A percentile compares a stretch with the other conserved stretches of the same genome.
phyloP scores from a whole-genome alignment of 2,329 filamentous ascomycete species.

The Rosellinia necatrix region DNA sequence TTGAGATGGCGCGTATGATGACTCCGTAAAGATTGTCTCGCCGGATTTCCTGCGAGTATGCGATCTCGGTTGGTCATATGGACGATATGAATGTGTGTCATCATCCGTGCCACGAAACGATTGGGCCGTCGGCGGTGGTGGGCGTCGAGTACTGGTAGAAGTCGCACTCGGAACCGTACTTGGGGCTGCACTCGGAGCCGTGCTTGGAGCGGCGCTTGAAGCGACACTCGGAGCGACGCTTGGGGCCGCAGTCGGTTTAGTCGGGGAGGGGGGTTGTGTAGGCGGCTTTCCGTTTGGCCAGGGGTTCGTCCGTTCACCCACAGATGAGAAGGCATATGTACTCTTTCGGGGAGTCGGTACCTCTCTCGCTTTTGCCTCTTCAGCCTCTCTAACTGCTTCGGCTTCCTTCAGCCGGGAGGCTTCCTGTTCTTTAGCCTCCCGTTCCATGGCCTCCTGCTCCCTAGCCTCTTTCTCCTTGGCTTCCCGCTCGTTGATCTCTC shows the following conservation, averaged over 20 bases:
- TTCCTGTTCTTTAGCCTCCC: conserved; percentile 24
- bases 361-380: conserved; percentile 34
- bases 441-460: conserved; percentile 13
- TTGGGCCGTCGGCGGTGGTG: conserved; percentile 51
- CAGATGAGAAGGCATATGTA: conserved; percentile 66
- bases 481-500: conserved; percentile 22
- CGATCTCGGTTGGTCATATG: conserved; percentile 72
- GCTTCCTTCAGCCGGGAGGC: conserved; percentile 18
- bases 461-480: conserved; percentile 45
- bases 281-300: conserved; percentile 68
- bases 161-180: conserved; percentile 21
- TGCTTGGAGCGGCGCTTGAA: conserved; percentile 3
- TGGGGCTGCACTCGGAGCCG: neutral
- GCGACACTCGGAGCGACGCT: conserved; percentile 25
- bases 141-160: conserved; percentile 33
- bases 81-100: conserved; percentile 73
- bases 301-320: conserved; percentile 71
- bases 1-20: conserved; percentile 83
- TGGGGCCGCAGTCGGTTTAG: conserved; percentile 32
- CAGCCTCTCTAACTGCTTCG: conserved; percentile 29
- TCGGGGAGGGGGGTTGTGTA: conserved; percentile 41
- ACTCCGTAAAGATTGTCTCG: conserved; percentile 77
- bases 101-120: conserved; percentile 66
- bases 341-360: conserved; percentile 49
- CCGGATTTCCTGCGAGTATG: conserved; percentile 65